Conservation (phyloP, 1,139 yeast genomes). For the Insectozyma bohioensis region DNA sequence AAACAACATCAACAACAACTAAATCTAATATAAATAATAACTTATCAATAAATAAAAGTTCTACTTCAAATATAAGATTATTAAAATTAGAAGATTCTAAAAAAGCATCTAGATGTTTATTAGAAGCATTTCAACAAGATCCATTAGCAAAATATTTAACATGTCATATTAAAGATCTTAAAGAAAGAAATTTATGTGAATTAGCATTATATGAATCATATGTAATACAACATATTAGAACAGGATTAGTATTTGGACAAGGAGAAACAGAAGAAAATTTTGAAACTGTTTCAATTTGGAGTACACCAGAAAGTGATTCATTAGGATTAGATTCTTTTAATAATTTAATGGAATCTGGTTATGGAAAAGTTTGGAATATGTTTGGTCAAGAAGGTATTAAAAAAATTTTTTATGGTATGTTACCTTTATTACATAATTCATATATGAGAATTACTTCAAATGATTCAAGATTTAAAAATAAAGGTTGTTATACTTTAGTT, state of each 20-base stretch:
- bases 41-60: no score
- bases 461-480: constrained; percentile 37
- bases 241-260: constrained; percentile 55
- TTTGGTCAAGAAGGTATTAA: constrained; percentile 53
- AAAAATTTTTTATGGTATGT: constrained; percentile 55
- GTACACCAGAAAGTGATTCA: constrained; percentile 48
- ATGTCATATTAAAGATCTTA: constrained; percentile 39
- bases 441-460: constrained; percentile 35
- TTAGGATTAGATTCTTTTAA: constrained; percentile 49
- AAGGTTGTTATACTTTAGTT: constrained; percentile 55
- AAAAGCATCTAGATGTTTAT: constrained; percentile 56
- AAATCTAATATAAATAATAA: constrained; percentile 2
- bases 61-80: constrained; percentile 18
- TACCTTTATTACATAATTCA: constrained; percentile 56
- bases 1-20: constrained; percentile 2
- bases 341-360: constrained; percentile 57
- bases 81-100: constrained; percentile 45
- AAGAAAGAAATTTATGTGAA: constrained; percentile 43
- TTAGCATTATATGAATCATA: constrained; percentile 54
- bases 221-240: constrained; percentile 53
- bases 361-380: constrained; percentile 52
- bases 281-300: constrained; percentile 67
- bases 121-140: constrained; percentile 52
- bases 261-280: constrained; percentile 45
- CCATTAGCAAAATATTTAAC: constrained; percentile 50